These are phyloP conservation scores for Cystofilobasidium bisporidii DNA, from an alignment of 768 basidiomycete genomes.

Conservation along the genomic window DNA sequence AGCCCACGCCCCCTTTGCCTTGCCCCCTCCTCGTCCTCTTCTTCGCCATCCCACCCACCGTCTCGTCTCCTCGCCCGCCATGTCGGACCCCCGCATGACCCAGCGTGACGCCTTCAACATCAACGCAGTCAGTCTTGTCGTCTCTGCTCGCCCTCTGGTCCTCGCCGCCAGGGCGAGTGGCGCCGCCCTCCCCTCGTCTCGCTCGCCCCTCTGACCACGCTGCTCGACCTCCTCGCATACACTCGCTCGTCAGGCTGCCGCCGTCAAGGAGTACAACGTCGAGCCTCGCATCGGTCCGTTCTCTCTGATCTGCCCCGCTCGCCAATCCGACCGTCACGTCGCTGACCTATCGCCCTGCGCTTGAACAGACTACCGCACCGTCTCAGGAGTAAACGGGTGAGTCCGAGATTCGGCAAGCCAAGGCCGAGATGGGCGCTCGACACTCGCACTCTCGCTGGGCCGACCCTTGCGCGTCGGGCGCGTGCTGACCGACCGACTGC, in stretches of 20 bases:
- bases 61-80: not conserved
- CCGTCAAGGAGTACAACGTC: conserved; percentile 77
- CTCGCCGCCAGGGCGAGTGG: conserved; percentile 17
- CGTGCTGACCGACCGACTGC: too few species aligned
- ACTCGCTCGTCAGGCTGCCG: conserved; percentile 56
- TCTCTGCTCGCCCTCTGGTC: conserved; percentile 19
- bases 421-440: not conserved
- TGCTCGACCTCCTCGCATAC: conserved; percentile 43
- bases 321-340: too few species aligned
- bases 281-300: conserved; percentile 74
- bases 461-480: not conserved
- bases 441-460: conserved; percentile 9
- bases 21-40: not conserved
- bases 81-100: conserved; percentile 26
- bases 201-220: not conserved
- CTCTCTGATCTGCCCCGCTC: too few species aligned
- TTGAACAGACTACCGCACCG: conserved; percentile 80
- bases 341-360: not conserved
- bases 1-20: too few species aligned
- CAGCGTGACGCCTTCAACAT: conserved; percentile 37
- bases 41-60: not conserved
- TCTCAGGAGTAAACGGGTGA: conserved; percentile 95
- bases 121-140: conserved; percentile 35
- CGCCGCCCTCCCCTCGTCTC: not conserved
- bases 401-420: conserved; percentile 33